phyloP scores from a whole-genome alignment of 768 basidiomycete genomes.

The Amanita rimosa region DNA sequence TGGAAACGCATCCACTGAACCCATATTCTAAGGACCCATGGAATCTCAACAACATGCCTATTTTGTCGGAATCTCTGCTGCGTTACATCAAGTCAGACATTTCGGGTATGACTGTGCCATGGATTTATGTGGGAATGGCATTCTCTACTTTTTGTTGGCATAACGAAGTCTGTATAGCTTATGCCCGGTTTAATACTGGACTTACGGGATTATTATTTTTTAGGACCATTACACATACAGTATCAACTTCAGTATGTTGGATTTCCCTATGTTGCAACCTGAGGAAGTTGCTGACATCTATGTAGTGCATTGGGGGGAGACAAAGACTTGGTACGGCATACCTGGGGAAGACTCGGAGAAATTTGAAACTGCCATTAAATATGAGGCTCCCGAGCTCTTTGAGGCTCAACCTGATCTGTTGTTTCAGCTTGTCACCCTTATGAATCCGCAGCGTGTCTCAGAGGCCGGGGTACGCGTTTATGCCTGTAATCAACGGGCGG shows the following conservation, averaged over 20 bases:
- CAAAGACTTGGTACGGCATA: constrained; percentile 99
- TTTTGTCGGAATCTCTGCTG: constrained; percentile 82
- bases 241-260: constrained; percentile 75
- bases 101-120: constrained; percentile 98
- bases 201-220: neutral
- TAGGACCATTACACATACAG: constrained; percentile 98
- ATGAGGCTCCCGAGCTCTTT: constrained; percentile 95
- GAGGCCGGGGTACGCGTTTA: constrained; percentile 88
- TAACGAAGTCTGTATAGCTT: constrained; percentile 59
- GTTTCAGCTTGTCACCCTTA: constrained; percentile 94
- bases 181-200: neutral
- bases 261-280: constrained; percentile 9
- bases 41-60: constrained; percentile 98
- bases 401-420: constrained; percentile 95
- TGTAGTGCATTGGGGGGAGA: constrained; percentile 97
- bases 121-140: constrained; percentile 98
- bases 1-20: constrained; percentile 87
- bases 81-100: constrained; percentile 98
- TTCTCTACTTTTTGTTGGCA: constrained; percentile 99
- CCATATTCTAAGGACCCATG: constrained; percentile 85
- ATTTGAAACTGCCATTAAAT: constrained; percentile 91
- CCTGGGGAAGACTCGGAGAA: constrained; percentile 93
- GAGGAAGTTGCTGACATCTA: constrained; percentile 9
- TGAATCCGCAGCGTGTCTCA: constrained; percentile 83
- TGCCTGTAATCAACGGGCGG: constrained; percentile 92